A percentile compares a stretch with the other conserved stretches of the same genome.
Evolutionary conservation across 148 eudicot genomes (phyloP).

Genomic region (Rhododendron simsii): DNA sequence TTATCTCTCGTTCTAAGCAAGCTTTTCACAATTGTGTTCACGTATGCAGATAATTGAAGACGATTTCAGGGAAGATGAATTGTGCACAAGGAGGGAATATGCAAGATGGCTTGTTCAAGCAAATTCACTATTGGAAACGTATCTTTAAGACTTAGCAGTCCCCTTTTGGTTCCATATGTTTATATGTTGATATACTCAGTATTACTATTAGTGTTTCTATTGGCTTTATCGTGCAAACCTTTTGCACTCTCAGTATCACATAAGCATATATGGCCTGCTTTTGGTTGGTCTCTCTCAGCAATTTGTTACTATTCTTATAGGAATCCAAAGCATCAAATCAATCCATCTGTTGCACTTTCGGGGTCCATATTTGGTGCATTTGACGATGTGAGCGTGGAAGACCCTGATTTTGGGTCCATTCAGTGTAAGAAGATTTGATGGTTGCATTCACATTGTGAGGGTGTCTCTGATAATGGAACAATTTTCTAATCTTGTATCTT

Average conservation of each 20-base stretch:
- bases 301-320: slow-evolving; percentile 31
- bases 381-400: slow-evolving; percentile 55
- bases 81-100: slow-evolving; percentile 89
- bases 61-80: slow-evolving; percentile 61
- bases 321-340: slow-evolving; percentile 59
- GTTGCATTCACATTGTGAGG: background rate
- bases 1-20: slow-evolving; percentile 35
- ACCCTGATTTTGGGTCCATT: slow-evolving; percentile 75
- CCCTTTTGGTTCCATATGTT: background rate
- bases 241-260: background rate
- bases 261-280: background rate
- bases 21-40: slow-evolving; percentile 31
- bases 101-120: slow-evolving; percentile 82
- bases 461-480: slow-evolving; percentile 2
- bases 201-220: background rate
- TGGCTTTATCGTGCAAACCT: background rate
- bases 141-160: slow-evolving; percentile 1
- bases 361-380: slow-evolving; percentile 68
- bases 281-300: background rate
- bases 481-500: slow-evolving; percentile 8
- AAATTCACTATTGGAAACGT: slow-evolving; percentile 83
- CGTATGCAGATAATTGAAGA: slow-evolving; percentile 85
- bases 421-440: slow-evolving; percentile 55
- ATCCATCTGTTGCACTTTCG: slow-evolving; percentile 50
- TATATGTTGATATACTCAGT: background rate